Conservation (phyloP, 345 rosid genomes). For the Camelina neglecta region DNA sequence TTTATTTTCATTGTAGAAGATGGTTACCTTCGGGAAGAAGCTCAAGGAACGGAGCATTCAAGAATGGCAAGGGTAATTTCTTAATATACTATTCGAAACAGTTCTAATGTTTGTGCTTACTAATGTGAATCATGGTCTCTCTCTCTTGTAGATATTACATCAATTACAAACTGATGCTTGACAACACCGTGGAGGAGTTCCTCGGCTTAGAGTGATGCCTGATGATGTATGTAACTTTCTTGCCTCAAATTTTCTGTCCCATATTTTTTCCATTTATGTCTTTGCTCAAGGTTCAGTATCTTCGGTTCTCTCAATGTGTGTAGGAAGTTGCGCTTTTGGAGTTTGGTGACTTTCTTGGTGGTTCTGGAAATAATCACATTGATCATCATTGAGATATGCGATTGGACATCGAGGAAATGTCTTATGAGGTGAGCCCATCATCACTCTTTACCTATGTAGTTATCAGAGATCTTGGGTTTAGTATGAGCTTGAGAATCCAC, state of each 20-base stretch:
- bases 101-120: not conserved
- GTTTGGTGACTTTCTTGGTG: conserved; percentile 65
- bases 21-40: conserved; percentile 48
- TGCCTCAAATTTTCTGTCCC: conserved; percentile 8
- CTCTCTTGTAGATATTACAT: conserved; percentile 70
- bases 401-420: conserved; percentile 90
- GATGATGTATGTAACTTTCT: conserved; percentile 76
- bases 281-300: conserved; percentile 29
- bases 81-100: not conserved
- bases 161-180: conserved; percentile 25
- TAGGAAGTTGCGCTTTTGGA: conserved; percentile 89
- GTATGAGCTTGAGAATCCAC: conserved; percentile 6
- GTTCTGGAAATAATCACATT: conserved; percentile 49
- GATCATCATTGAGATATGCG: conserved; percentile 98
- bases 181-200: conserved; percentile 57
- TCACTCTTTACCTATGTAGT: not conserved
- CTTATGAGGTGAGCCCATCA: conserved; percentile 68
- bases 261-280: not conserved
- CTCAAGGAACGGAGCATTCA: conserved; percentile 48
- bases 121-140: not conserved
- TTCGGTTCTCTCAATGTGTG: conserved; percentile 32
- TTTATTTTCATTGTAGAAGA: conserved; percentile 21
- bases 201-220: conserved; percentile 77
- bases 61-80: conserved; percentile 80
- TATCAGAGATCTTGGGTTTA: not conserved